Percentiles rank a stretch among this genome's conserved stretches.
These are phyloP conservation scores for Leccinum pachyderme DNA, from an alignment of 1,284 basidiomycete genomes.

Conservation along the genomic window DNA sequence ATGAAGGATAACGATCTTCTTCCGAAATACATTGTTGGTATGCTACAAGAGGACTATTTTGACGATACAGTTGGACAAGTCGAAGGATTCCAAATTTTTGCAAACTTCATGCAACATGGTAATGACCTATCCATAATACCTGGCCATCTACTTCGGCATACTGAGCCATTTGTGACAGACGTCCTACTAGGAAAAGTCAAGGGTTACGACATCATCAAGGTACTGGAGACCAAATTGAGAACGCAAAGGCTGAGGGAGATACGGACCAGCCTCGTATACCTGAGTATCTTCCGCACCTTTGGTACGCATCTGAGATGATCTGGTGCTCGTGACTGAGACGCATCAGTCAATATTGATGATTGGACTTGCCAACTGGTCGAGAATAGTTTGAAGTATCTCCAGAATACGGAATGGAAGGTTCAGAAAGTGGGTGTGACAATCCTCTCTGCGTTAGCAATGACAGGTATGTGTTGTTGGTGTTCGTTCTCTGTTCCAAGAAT, in stretches of 20 bases:
- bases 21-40: slow-evolving; percentile 19
- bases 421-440: slow-evolving; percentile 27
- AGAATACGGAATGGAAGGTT: slow-evolving; percentile 9
- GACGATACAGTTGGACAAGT: slow-evolving; percentile 27
- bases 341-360: slow-evolving; percentile 2
- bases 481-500: background rate
- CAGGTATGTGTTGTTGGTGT: slow-evolving; percentile 6
- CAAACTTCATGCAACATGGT: slow-evolving; percentile 24
- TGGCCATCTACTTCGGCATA: background rate
- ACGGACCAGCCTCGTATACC: slow-evolving; percentile 24
- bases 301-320: slow-evolving; percentile 5
- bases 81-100: slow-evolving; percentile 30
- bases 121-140: background rate
- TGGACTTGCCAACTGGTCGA: slow-evolving; percentile 14
- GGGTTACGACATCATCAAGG: slow-evolving; percentile 10
- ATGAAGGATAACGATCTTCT: slow-evolving; percentile 8
- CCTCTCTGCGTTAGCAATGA: slow-evolving; percentile 23
- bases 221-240: slow-evolving; percentile 18
- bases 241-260: slow-evolving; percentile 13
- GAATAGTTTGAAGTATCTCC: slow-evolving; percentile 11
- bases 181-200: slow-evolving; percentile 16
- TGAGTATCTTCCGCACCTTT: slow-evolving; percentile 22
- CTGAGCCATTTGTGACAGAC: slow-evolving; percentile 15
- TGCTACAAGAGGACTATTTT: slow-evolving; percentile 26
- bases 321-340: background rate